A percentile compares a stretch with the other conserved stretches of the same genome.
phyloP scores from a whole-genome alignment of 495 filamentous ascomycete species.

The Podospora pseudoanserina region DNA sequence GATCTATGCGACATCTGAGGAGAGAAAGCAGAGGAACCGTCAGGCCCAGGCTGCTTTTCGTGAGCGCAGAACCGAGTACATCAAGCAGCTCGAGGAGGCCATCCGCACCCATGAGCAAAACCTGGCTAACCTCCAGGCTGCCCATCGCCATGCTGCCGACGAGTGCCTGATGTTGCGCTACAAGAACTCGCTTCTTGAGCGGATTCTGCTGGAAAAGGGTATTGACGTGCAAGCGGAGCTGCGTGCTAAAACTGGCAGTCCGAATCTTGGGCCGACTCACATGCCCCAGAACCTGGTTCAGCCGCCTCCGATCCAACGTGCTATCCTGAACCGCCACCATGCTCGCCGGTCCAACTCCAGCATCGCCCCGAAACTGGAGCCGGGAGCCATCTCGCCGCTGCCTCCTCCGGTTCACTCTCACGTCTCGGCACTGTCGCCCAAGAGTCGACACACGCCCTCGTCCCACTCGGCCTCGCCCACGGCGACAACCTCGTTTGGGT shows the following conservation, averaged over 20 bases:
- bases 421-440: slow-evolving; percentile 47
- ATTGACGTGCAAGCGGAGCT: slow-evolving; percentile 98
- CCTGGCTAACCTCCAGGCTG: slow-evolving; percentile 85
- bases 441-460: slow-evolving; percentile 75
- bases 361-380: slow-evolving; percentile 68
- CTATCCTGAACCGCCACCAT: slow-evolving; percentile 68
- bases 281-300: slow-evolving; percentile 61
- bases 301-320: slow-evolving; percentile 66
- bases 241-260: slow-evolving; percentile 77
- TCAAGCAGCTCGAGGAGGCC: slow-evolving; percentile 95
- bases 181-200: slow-evolving; percentile 94
- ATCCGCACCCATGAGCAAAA: slow-evolving; percentile 97
- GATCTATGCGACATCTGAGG: slow-evolving; percentile 98
- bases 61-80: slow-evolving; percentile 95
- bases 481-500: slow-evolving; percentile 66
- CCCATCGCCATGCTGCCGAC: slow-evolving; percentile 90
- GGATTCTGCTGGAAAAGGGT: slow-evolving; percentile 96
- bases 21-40: slow-evolving; percentile 94
- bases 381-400: slow-evolving; percentile 49
- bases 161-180: slow-evolving; percentile 98
- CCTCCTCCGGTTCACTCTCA: slow-evolving; percentile 53
- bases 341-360: slow-evolving; percentile 64
- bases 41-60: slow-evolving; percentile 97
- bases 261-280: slow-evolving; percentile 60
- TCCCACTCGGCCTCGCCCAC: slow-evolving; percentile 78